Conservation (phyloP, 2,329 filamentous ascomycete species). For the Talaromyces sp. region DNA sequence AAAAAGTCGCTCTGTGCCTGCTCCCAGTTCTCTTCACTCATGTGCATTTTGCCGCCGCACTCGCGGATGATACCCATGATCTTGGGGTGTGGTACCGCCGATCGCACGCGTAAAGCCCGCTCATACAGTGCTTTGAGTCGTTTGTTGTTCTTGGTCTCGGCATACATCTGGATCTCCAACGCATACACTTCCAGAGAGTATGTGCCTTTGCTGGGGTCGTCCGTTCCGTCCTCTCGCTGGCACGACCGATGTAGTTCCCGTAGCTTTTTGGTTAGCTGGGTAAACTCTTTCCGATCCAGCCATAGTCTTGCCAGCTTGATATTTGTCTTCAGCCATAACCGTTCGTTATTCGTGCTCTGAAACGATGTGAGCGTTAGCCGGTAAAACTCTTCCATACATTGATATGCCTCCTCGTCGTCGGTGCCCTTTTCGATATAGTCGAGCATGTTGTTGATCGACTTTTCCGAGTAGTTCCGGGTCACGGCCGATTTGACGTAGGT, state of each 20-base stretch:
- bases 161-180: constrained; percentile 97
- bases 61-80: constrained; percentile 99
- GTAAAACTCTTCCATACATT: constrained; percentile 93
- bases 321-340: constrained; percentile 95
- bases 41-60: constrained; percentile 99
- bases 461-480: constrained; percentile 96
- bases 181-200: constrained; percentile 95
- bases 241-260: constrained; percentile 85
- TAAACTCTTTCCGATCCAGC: constrained; percentile 86
- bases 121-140: constrained; percentile 90
- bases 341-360: constrained; percentile 95
- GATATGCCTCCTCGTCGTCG: constrained; percentile 63
- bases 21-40: constrained; percentile 99
- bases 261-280: constrained; percentile 72
- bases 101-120: constrained; percentile 82
- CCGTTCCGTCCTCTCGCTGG: constrained; percentile 73
- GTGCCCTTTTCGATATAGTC: constrained; percentile 96
- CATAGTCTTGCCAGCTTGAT: constrained; percentile 92
- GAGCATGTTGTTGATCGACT: constrained; percentile 99
- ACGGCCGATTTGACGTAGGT: constrained; percentile 97
- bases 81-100: constrained; percentile 96
- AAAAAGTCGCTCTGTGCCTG: constrained; percentile 97
- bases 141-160: constrained; percentile 95
- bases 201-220: constrained; percentile 89
- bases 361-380: constrained; percentile 89